phyloP scores from a whole-genome alignment of 1,284 basidiomycete species.

The Sporisorium scitamineum region DNA sequence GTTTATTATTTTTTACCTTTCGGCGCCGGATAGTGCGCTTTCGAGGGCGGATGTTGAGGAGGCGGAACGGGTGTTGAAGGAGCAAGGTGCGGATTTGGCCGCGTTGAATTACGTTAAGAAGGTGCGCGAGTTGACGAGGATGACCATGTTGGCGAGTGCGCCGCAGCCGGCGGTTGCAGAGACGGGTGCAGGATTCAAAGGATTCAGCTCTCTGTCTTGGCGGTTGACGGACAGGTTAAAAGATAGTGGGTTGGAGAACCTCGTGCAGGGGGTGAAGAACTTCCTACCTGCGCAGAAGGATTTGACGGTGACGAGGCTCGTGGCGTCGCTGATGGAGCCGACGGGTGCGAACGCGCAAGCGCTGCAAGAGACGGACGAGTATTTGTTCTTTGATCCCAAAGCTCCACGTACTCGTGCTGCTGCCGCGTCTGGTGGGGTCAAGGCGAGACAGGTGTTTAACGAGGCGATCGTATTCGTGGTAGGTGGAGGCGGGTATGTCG shows the following conservation, averaged over 20 bases:
- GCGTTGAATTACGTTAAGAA: constrained; percentile 94
- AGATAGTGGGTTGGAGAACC: constrained; percentile 90
- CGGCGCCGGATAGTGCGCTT: constrained; percentile 81
- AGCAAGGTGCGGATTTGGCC: constrained; percentile 78
- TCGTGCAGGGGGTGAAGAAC: constrained; percentile 97
- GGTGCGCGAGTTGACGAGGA: constrained; percentile 93
- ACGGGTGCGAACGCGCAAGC: constrained; percentile 80
- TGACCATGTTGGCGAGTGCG: constrained; percentile 86
- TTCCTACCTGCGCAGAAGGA: constrained; percentile 96
- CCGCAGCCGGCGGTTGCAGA: constrained; percentile 72
- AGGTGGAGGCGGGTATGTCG: constrained; percentile 95
- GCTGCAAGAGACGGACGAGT: constrained; percentile 88
- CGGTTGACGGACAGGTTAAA: constrained; percentile 83
- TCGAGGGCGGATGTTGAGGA: constrained; percentile 88
- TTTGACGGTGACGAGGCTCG: constrained; percentile 88
- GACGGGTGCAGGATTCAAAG: constrained; percentile 76
- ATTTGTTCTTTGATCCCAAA: constrained; percentile 87
- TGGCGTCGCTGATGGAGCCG: constrained; percentile 97
- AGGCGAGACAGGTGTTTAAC: constrained; percentile 75
- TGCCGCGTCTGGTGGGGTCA: constrained; percentile 28
- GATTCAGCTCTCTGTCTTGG: constrained; percentile 84
- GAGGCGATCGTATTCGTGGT: constrained; percentile 95
- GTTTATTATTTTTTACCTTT: constrained; percentile 92
- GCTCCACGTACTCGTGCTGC: constrained; percentile 52
- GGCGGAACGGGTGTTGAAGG: constrained; percentile 73